phyloP scores from a whole-genome alignment of 345 rosid genomes.

The Citrus glauca region DNA sequence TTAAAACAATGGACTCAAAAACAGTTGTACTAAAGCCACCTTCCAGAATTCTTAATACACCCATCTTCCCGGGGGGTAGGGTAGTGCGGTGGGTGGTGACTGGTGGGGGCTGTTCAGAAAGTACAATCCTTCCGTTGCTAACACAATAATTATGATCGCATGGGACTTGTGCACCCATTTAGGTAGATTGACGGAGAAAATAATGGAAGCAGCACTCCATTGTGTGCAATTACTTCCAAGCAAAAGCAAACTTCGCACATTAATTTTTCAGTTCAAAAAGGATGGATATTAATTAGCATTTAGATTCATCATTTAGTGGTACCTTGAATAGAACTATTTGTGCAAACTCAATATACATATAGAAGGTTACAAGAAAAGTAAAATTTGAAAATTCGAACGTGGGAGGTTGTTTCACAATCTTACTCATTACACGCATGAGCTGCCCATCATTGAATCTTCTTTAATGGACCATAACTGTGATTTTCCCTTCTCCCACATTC shows the following conservation, averaged over 20 bases:
- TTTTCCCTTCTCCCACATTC: background rate
- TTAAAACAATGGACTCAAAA: background rate
- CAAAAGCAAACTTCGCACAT: background rate
- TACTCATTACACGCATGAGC: background rate
- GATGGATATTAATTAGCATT: background rate
- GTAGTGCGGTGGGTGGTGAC: too few relatives aligned
- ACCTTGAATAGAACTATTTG: too few relatives aligned
- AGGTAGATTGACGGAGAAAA: background rate
- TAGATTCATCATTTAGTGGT: background rate
- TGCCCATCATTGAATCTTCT: background rate
- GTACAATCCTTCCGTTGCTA: background rate
- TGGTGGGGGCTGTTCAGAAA: too few relatives aligned
- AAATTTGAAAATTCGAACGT: background rate
- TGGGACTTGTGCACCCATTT: background rate
- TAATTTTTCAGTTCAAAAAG: too few relatives aligned
- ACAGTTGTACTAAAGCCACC: background rate
- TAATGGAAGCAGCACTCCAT: background rate
- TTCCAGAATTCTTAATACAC: background rate
- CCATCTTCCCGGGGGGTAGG: too few relatives aligned
- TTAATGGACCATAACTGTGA: background rate
- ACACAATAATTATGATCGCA: background rate
- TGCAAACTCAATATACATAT: too few relatives aligned
- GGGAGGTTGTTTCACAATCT: background rate
- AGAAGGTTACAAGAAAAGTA: too few relatives aligned
- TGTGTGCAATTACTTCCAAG: background rate